These are phyloP conservation scores for Apophysomyces ossiformis DNA, from an alignment of 371 early-diverging fungal genomes.

Conservation along the genomic window DNA sequence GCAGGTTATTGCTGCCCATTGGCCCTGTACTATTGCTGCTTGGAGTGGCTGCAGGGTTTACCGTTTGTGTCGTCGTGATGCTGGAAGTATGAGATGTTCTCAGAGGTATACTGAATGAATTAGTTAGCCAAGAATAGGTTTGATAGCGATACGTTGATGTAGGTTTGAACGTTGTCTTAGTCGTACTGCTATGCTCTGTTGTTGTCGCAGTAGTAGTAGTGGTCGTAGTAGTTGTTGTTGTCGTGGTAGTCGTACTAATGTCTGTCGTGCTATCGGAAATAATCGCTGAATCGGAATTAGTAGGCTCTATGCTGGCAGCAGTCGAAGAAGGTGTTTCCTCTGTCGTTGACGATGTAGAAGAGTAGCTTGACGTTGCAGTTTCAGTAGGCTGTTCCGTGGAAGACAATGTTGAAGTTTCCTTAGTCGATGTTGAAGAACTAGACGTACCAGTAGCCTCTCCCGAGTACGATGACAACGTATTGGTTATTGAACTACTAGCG, in stretches of 20 bases:
- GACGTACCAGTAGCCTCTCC: background rate
- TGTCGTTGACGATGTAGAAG: background rate
- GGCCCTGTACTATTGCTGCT: slow-evolving; percentile 8
- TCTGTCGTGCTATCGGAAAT: too few relatives aligned
- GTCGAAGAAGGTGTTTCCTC: background rate
- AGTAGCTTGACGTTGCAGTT: background rate
- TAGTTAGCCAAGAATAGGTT: slow-evolving; percentile 24
- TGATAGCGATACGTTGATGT: slow-evolving; percentile 20
- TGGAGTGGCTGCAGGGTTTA: slow-evolving; percentile 2
- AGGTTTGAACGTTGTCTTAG: slow-evolving; percentile 17
- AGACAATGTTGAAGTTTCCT: background rate
- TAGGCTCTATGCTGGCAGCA: background rate
- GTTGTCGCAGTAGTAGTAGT: slow-evolving; percentile 17
- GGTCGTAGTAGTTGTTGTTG: slow-evolving; percentile 9
- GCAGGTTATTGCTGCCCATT: slow-evolving; percentile 21
- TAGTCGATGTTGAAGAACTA: background rate
- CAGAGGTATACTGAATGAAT: slow-evolving; percentile 22
- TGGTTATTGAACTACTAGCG: too few relatives aligned
- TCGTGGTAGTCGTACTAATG: background rate
- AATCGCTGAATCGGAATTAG: too few relatives aligned
- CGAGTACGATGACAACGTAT: background rate
- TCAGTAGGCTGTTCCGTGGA: slow-evolving; percentile 8
- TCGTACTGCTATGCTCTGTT: slow-evolving; percentile 11
- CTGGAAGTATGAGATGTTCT: slow-evolving; percentile 5
- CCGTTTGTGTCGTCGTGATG: slow-evolving; percentile 14